Percentiles rank a stretch among this genome's conserved stretches.
Evolutionary conservation across 148 eudicot genomes (phyloP).

Genomic region (Chenopodium berlandieri): DNA sequence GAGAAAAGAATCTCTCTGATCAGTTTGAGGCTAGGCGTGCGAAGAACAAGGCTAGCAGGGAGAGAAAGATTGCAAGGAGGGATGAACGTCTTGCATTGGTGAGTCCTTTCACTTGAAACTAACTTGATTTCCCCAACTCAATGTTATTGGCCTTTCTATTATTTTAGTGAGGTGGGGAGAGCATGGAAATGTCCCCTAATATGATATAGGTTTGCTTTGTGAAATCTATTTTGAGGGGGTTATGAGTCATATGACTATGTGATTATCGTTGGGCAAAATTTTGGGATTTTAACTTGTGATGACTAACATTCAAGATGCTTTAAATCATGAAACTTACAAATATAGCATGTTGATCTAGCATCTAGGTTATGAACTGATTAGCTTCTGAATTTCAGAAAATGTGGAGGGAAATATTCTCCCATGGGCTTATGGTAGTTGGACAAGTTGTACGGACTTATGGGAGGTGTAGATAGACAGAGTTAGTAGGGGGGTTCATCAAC

Average conservation of each 20-base stretch:
- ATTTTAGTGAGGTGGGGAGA: not conserved
- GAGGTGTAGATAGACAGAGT: no score
- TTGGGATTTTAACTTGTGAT: not conserved
- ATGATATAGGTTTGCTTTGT: not conserved
- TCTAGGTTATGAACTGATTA: no score
- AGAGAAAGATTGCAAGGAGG: constrained; percentile 59
- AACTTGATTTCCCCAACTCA: no score
- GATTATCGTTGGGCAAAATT: no score
- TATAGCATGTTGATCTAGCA: no score
- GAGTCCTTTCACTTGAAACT: not conserved
- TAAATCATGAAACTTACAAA: not conserved
- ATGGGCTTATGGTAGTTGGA: no score
- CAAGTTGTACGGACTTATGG: no score
- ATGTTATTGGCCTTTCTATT: no score
- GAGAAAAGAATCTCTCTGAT: constrained; percentile 59
- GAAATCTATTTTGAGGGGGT: not conserved
- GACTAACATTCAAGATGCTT: not conserved
- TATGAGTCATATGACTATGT: no score
- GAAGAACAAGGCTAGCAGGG: constrained; percentile 73
- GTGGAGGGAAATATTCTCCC: no score
- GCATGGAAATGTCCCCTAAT: not conserved
- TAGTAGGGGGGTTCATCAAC: no score
- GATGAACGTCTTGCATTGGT: constrained; percentile 63
- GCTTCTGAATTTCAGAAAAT: no score
- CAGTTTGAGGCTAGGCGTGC: constrained; percentile 71